Evolutionary conservation across 257 asterid genomes (phyloP), one percentile per base, ranked within the genome.

Genomic region (Jasminum sambac): DNA sequence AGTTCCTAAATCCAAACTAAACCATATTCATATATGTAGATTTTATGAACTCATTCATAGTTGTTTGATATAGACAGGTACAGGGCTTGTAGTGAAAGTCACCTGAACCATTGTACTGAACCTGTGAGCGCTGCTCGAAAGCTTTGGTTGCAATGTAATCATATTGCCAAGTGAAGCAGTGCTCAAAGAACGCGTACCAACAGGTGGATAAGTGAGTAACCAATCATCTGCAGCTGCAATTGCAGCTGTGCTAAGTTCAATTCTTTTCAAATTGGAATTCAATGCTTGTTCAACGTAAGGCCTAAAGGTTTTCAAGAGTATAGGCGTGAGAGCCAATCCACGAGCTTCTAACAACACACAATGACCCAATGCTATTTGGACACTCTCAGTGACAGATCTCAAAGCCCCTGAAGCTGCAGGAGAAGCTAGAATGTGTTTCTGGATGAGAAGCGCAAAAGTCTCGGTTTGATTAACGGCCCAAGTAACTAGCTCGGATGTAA

Each of bases 61-160:
- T 55, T 5, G 62, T 23, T 55, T 55, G 62, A 21, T 11, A 55
- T 23, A 23, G 10, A 23, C 21, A 23, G 34, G 62, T 19, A 23
- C 21, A 23, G 34, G 62, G 62, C 7, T 40, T 23, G 64, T 16
- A 72, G 59, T 21, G 36, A 1, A 30, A 41, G 39, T 66, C 64
- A 91, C 97, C 96, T 92, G 97, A 78, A 94, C 82, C 97, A 94
- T 86, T 6, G 95, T 77, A 71, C 88, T 88, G 80, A 91, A 86
- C 59, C 86, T 86, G 80, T 91, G 90, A 25, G 88, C 97, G 9
- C 97, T 91, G 80, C 78, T 84, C 1, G 96, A 88, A 36, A 94
- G 95, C 89, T 80, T 94, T 11, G 87, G 95, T 69, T 87, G 96
- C 41, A 88, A 86, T 10, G 77, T 24, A 7, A 70, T 64, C 5